Conservation (phyloP, 192 early-diverging fungal species). For the Coemansia sp. region DNA sequence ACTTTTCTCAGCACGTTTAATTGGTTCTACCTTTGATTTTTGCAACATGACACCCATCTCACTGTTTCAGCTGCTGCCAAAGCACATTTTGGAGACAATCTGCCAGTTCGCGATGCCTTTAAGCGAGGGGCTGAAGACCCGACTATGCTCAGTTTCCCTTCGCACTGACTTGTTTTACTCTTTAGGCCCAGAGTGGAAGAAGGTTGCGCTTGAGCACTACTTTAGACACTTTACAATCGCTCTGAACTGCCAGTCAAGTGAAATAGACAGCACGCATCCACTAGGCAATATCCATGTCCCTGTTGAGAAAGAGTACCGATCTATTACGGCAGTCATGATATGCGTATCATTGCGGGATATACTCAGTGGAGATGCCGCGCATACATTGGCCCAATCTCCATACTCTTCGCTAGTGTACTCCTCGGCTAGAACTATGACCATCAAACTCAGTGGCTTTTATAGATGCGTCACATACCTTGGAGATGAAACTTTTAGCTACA, state of each 20-base stretch:
- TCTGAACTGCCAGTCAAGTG: not conserved
- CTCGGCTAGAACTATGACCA: not conserved
- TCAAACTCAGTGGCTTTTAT: not conserved
- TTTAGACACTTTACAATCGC: slow-evolving; percentile 3
- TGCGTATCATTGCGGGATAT: not conserved
- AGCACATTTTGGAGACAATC: slow-evolving; percentile 1
- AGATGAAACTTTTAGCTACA: not conserved
- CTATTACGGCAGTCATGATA: not conserved
- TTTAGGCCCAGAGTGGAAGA: not conserved
- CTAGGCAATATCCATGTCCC: not conserved
- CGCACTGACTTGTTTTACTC: slow-evolving; percentile 10
- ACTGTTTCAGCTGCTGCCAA: not conserved
- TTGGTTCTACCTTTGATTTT: not conserved
- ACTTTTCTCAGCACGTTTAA: not conserved
- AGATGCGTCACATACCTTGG: not conserved
- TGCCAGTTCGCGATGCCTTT: not conserved
- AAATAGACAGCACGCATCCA: not conserved
- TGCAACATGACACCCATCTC: not conserved
- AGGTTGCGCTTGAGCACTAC: slow-evolving; percentile 1
- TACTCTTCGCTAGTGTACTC: slow-evolving; percentile 1
- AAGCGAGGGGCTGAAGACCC: not conserved
- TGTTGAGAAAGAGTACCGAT: not conserved
- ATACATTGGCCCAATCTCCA: not conserved
- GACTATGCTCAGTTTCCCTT: not conserved
- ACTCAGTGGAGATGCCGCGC: not conserved